Evolutionary conservation across 1,284 basidiomycete genomes (phyloP).

Genomic region (Fomitiporia mediterranea): DNA sequence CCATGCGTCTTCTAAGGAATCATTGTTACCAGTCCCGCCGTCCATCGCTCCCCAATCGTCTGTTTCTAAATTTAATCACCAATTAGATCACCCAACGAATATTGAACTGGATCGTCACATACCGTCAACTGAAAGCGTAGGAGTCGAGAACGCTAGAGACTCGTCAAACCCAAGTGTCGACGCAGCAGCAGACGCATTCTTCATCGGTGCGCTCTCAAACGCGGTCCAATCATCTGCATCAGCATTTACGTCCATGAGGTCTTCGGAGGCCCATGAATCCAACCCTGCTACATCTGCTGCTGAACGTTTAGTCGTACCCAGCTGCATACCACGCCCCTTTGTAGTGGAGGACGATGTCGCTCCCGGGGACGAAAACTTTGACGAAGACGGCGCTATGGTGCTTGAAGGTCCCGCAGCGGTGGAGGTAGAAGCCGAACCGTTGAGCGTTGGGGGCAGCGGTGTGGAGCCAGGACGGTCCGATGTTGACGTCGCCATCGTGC

Average conservation of each 20-base stretch:
- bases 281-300: conserved; percentile 47
- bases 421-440: conserved; percentile 17
- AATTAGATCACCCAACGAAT: too few species aligned
- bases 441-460: conserved; percentile 26
- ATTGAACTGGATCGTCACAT: too few species aligned
- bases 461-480: conserved; percentile 38
- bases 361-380: conserved; percentile 20
- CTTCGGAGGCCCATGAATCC: conserved; percentile 44
- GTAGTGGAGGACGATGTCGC: conserved; percentile 25
- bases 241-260: conserved; percentile 88
- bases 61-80: not conserved
- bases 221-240: conserved; percentile 92
- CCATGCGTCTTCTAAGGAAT: conserved; percentile 11
- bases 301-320: conserved; percentile 53
- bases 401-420: conserved; percentile 8
- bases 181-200: conserved; percentile 26
- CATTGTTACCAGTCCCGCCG: not conserved
- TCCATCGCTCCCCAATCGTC: conserved; percentile 21
- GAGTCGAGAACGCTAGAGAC: conserved; percentile 10
- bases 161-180: conserved; percentile 25
- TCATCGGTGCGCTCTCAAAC: conserved; percentile 69
- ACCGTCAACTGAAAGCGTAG: conserved; percentile 16
- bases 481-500: conserved; percentile 44
- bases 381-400: not conserved
- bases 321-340: conserved; percentile 59